Conservation (phyloP, 441 rosid genomes). For the Hura crepitans region DNA sequence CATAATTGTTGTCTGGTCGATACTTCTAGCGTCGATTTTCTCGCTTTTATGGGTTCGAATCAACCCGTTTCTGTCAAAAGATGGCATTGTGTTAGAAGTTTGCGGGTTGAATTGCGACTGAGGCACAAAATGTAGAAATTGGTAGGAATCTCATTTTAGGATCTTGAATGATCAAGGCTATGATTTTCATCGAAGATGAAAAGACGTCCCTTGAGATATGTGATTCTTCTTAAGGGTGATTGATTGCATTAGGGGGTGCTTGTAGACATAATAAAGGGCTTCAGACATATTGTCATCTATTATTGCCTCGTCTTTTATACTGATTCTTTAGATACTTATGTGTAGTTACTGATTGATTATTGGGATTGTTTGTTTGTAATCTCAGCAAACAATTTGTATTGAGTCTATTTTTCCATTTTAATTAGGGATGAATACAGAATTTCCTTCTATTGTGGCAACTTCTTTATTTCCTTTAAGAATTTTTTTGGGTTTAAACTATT, state of each 20-base stretch:
- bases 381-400: constrained; percentile 14
- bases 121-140: constrained; percentile 21
- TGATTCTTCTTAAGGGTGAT: constrained; percentile 21
- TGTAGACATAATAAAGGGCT: constrained; percentile 32
- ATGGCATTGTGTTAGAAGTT: constrained; percentile 63
- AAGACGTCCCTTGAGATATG: constrained; percentile 3
- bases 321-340: constrained; percentile 27
- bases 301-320: constrained; percentile 21
- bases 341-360: constrained; percentile 22
- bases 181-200: constrained; percentile 12
- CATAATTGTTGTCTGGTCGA: constrained; percentile 84
- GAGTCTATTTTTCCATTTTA: constrained; percentile 17
- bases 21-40: constrained; percentile 77
- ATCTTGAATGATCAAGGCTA: constrained; percentile 10
- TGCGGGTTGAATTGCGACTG: constrained; percentile 73
- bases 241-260: constrained; percentile 14
- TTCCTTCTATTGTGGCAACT: not conserved
- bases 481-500: not conserved
- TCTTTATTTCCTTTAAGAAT: not conserved
- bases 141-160: constrained; percentile 13
- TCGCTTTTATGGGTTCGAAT: constrained; percentile 87
- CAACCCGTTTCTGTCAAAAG: constrained; percentile 67
- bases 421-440: not conserved
- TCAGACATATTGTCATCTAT: constrained; percentile 14
- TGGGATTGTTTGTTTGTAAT: constrained; percentile 23